Evolutionary conservation across 176 grass and related monocot species (phyloP).

Genomic region (Pontederia crassipes): DNA sequence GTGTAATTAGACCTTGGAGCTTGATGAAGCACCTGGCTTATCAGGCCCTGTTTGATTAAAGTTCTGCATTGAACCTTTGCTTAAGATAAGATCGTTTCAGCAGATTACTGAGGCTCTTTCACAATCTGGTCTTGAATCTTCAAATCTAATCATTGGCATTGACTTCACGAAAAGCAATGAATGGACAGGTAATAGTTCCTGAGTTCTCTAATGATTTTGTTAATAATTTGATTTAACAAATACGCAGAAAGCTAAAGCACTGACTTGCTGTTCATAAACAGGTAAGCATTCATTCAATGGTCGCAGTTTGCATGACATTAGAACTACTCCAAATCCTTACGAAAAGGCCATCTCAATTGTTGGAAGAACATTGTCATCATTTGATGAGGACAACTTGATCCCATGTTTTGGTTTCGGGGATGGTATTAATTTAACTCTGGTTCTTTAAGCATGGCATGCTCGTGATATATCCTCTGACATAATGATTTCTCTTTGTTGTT

Average conservation of each 20-base stretch:
- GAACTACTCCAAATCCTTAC: conserved; percentile 28
- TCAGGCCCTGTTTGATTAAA: background rate
- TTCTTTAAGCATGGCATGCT: background rate
- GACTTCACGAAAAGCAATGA: conserved; percentile 50
- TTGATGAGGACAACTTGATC: conserved; percentile 41
- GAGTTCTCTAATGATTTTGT: background rate
- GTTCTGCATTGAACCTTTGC: background rate
- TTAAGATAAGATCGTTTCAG: conserved; percentile 5
- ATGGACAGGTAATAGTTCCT: conserved; percentile 30
- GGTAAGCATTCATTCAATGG: conserved; percentile 34
- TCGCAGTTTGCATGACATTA: conserved; percentile 31
- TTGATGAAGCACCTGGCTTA: background rate
- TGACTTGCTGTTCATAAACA: conserved; percentile 6
- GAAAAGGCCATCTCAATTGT: conserved; percentile 42
- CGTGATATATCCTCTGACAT: background rate
- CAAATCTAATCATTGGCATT: conserved; percentile 42
- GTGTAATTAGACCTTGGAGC: too few species aligned
- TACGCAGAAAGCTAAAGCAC: background rate
- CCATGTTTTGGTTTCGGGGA: conserved; percentile 48
- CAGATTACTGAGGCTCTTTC: conserved; percentile 38
- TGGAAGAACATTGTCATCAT: conserved; percentile 28
- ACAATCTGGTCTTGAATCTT: conserved; percentile 33
- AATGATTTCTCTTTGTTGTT: background rate
- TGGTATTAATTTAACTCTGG: conserved; percentile 22
- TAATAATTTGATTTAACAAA: background rate